A percentile compares a stretch with the other conserved stretches of the same genome.
Evolutionary conservation across 768 basidiomycete species (phyloP).

Genomic region (Cyathus striatus): DNA sequence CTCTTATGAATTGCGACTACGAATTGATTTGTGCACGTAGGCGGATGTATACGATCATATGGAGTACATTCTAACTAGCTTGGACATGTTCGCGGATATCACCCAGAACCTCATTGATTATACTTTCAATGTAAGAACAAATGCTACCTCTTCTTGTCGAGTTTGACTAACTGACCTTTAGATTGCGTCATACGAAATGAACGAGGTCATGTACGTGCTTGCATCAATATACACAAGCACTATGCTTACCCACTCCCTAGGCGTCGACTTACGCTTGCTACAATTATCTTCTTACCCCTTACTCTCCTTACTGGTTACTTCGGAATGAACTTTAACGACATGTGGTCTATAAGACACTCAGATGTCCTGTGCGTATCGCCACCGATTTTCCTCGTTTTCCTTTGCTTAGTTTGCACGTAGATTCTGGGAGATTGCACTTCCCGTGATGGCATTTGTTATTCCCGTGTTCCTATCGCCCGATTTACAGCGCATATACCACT

Average conservation of each 20-base stretch:
- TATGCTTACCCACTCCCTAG: slow-evolving; percentile 24
- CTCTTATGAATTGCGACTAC: background rate
- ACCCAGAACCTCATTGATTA: slow-evolving; percentile 66
- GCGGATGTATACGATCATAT: slow-evolving; percentile 72
- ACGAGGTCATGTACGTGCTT: slow-evolving; percentile 49
- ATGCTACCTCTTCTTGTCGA: too few relatives aligned
- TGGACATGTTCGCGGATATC: slow-evolving; percentile 66
- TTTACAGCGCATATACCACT: slow-evolving; percentile 38
- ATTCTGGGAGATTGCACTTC: slow-evolving; percentile 68
- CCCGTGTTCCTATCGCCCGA: slow-evolving; percentile 55
- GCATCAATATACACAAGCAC: background rate
- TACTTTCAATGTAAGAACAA: slow-evolving; percentile 64
- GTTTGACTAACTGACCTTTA: slow-evolving; percentile 12
- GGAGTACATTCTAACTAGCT: slow-evolving; percentile 56
- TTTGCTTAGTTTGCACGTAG: slow-evolving; percentile 22
- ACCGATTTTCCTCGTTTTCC: background rate
- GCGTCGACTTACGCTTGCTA: slow-evolving; percentile 61
- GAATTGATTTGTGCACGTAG: slow-evolving; percentile 20
- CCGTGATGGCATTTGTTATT: slow-evolving; percentile 52
- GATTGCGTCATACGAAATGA: slow-evolving; percentile 66
- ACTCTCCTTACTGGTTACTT: slow-evolving; percentile 74
- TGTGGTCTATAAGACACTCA: slow-evolving; percentile 44
- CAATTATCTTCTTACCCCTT: slow-evolving; percentile 66
- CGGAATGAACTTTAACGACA: slow-evolving; percentile 63
- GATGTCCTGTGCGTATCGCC: slow-evolving; percentile 48